Percentiles rank a stretch among this genome's conserved stretches.
These are phyloP conservation scores for Stephanodiscus triporus DNA, from an alignment of 108 stramenopile genomes.

Conservation along the genomic window DNA sequence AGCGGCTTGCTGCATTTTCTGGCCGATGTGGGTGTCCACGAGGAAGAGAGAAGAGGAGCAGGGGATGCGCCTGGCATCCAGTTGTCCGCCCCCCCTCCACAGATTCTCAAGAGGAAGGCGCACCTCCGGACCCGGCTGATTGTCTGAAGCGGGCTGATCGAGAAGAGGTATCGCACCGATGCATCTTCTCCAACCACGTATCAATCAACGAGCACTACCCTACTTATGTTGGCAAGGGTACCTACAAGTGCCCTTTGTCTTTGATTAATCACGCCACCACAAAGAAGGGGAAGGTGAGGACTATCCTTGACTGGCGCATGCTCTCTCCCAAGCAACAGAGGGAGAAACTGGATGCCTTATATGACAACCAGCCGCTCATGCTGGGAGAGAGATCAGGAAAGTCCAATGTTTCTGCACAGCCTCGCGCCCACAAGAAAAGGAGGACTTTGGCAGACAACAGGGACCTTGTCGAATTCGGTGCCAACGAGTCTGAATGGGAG, in stretches of 20 bases:
- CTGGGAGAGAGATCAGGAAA: not conserved
- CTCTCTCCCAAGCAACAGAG: not conserved
- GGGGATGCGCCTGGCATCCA: too few relatives aligned
- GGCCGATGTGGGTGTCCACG: too few relatives aligned
- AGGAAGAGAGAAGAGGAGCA: too few relatives aligned
- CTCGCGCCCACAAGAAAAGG: not conserved
- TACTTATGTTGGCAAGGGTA: not conserved
- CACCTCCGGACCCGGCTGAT: not conserved
- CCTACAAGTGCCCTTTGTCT: not conserved
- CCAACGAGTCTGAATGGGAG: too few relatives aligned
- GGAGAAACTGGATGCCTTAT: not conserved
- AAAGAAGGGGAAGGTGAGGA: not conserved
- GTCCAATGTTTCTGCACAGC: not conserved
- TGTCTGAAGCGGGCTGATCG: not conserved
- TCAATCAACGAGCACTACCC: not conserved
- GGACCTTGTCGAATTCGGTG: too few relatives aligned
- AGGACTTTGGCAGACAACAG: not conserved
- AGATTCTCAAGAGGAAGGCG: too few relatives aligned
- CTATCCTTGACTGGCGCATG: not conserved
- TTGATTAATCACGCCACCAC: not conserved
- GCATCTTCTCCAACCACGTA: not conserved
- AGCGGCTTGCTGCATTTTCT: too few relatives aligned
- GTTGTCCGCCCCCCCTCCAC: too few relatives aligned
- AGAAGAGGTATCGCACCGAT: not conserved
- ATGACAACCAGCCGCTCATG: constrained; percentile 2